phyloP scores from a whole-genome alignment of 2,329 filamentous ascomycete species.

The Fusarium nurragi region DNA sequence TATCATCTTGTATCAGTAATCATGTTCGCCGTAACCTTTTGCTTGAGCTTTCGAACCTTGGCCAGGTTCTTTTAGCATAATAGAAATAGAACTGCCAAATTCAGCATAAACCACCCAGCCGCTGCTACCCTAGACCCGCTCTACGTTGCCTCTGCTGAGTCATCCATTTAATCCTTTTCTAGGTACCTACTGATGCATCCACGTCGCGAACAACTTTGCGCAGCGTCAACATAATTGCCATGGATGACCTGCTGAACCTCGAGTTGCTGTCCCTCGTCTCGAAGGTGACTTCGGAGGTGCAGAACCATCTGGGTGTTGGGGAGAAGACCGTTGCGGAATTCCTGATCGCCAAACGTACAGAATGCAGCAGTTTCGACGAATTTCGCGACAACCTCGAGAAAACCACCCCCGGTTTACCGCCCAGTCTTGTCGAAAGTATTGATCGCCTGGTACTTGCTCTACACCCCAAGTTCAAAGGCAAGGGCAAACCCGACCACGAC shows the following conservation, averaged over 20 bases:
- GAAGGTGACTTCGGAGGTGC: slow-evolving; percentile 91
- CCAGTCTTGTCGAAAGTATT: slow-evolving; percentile 88
- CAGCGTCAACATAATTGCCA: slow-evolving; percentile 49
- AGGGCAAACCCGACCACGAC: slow-evolving; percentile 54
- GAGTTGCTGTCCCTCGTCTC: slow-evolving; percentile 94
- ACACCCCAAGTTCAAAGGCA: slow-evolving; percentile 86
- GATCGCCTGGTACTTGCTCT: slow-evolving; percentile 88
- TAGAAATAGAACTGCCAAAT: too few species aligned
- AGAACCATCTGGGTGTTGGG: slow-evolving; percentile 90
- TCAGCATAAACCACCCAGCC: not conserved
- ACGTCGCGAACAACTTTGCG: not conserved
- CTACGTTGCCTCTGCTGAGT: not conserved
- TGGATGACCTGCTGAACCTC: slow-evolving; percentile 92
- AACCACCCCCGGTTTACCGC: slow-evolving; percentile 76
- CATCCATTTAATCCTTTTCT: not conserved
- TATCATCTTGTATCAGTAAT: too few species aligned
- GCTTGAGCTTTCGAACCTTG: too few species aligned
- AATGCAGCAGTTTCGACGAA: slow-evolving; percentile 73
- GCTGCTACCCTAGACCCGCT: not conserved
- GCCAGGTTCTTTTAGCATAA: too few species aligned
- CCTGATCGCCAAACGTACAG: slow-evolving; percentile 87
- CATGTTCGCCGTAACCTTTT: too few species aligned
- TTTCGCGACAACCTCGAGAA: slow-evolving; percentile 78
- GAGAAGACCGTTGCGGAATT: slow-evolving; percentile 98
- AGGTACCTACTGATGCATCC: not conserved